Base-by-base conservation (phyloP, 352 stramenopile species). In the Globisporangium parvum region DNA sequence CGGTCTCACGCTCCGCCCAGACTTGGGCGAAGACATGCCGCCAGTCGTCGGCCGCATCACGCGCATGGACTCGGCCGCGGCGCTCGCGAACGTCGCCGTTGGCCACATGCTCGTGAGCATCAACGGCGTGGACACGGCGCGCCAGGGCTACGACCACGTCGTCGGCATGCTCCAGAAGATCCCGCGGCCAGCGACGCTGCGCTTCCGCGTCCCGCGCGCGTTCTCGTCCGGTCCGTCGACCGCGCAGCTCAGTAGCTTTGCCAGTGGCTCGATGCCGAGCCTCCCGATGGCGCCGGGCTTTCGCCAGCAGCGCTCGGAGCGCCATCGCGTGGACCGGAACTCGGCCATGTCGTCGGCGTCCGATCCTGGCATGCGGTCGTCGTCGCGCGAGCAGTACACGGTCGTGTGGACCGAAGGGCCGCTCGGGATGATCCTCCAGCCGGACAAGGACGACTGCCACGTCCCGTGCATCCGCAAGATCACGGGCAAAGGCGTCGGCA, bases 31-130 rank as follows among this genome's bases (percentile, higher is more conserved):
- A 60, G 84, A 94, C 67, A 94, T 94, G 84, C 84, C 84, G 47
- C 85, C 85, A 9, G 81, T 95, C 11, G 85, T 95, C 15, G 85
- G 85, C 26, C 85, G 85, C 47, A 95, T 95, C 66, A 95, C 85
- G 53, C 82, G 85, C n/a, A 68, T 81, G 50, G 83, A 93, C 65
- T 93, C 85, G 46, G 85, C 83, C 4, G 85, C 85, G 1, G 85
- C 85, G 23, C 64, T 89, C 48, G 82, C 85, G 3, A 88, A 88
- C 15, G 85, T 95, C 33, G 77, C 77, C 0, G 80, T 92, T 46
- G 85, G 85, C 20, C 82, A 95, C 70, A 91, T 95, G 85, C 82
- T 95, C 42, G 85, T 95, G 61, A 91, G 79, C 68, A 91, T 95
- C 59, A 95, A 95, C 59, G 80, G 80, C 51, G 76, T 89, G 58